Conservation (phyloP, 1,284 basidiomycete species). For the Entoloma clypeatum region DNA sequence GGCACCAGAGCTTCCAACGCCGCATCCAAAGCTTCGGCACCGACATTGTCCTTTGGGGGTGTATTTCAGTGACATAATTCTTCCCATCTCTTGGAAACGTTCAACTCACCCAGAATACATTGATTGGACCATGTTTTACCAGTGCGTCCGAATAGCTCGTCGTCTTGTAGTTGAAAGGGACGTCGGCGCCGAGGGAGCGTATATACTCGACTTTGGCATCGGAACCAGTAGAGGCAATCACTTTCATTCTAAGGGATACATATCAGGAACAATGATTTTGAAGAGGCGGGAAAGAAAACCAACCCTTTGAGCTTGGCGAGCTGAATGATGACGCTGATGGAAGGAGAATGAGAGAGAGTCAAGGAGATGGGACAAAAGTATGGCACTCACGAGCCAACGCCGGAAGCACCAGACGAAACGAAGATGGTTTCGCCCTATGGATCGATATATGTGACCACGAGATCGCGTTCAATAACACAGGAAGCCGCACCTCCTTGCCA, state of each 20-base stretch:
- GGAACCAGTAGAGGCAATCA: constrained; percentile 70
- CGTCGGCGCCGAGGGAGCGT: constrained; percentile 60
- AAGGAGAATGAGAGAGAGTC: not conserved
- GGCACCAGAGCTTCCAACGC: constrained; percentile 16
- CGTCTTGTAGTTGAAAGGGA: constrained; percentile 73
- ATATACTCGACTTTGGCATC: constrained; percentile 65
- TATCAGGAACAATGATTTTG: not conserved
- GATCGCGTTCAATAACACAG: not conserved
- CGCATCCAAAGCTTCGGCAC: constrained; percentile 24
- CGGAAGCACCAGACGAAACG: constrained; percentile 11
- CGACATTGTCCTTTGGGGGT: constrained; percentile 24
- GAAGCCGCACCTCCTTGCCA: constrained; percentile 14
- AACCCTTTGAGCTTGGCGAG: constrained; percentile 58
- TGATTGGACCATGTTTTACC: constrained; percentile 51
- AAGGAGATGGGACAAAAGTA: not conserved
- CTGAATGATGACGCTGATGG: constrained; percentile 44
- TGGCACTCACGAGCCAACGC: constrained; percentile 36
- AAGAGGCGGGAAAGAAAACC: not conserved
- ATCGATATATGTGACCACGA: not conserved
- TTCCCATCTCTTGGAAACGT: too few relatives aligned
- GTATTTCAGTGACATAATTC: not conserved
- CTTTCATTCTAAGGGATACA: constrained; percentile 41
- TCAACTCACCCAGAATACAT: constrained; percentile 30
- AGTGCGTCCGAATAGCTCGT: constrained; percentile 47
- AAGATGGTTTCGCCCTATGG: not conserved